Conservation (phyloP, 306 rosid genomes). For the Prunus persica region Prunus_persica_NCBIv2 NC_034012.1:4550501-4551000, state of each 20-base stretch:
- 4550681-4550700: slow-evolving; percentile 94
- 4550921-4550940: not conserved
- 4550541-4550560: slow-evolving; percentile 94
- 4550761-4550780: slow-evolving; percentile 91
- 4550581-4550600: slow-evolving; percentile 84
- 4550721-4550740: slow-evolving; percentile 99
- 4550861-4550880: not conserved
- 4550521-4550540: slow-evolving; percentile 97
- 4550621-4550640: slow-evolving; percentile 98
- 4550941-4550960: not conserved
- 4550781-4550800: slow-evolving; percentile 91
- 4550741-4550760: slow-evolving; percentile 96
- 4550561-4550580: slow-evolving; percentile 95
- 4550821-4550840: not conserved
- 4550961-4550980: not conserved
- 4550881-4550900: not conserved
- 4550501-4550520: slow-evolving; percentile 75
- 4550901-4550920: not conserved
- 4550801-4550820: slow-evolving; percentile 21
- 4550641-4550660: slow-evolving; percentile 94
- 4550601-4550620: slow-evolving; percentile 92
- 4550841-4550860: not conserved
- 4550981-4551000: not conserved
- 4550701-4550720: slow-evolving; percentile 94
- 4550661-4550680: slow-evolving; percentile 94